phyloP scores from a whole-genome alignment of 2,329 filamentous ascomycete species.

The Cyphellophora europaea region DNA sequence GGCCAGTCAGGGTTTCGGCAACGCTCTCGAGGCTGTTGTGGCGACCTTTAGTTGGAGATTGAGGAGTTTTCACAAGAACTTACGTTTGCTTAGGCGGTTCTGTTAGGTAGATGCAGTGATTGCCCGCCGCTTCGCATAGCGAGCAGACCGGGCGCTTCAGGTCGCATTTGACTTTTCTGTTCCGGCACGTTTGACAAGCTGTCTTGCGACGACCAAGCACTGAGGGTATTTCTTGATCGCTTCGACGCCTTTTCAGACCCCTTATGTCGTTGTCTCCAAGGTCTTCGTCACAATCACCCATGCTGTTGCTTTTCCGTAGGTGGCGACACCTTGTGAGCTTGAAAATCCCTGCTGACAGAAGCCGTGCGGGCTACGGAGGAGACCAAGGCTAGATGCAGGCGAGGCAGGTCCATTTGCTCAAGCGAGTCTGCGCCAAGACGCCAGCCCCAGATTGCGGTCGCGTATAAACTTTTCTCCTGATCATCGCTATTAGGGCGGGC shows the following conservation, averaged over 20 bases:
- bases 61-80: neutral
- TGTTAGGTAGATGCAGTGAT: slow-evolving; percentile 17
- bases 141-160: slow-evolving; percentile 17
- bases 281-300: too few relatives aligned
- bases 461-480: too few relatives aligned
- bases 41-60: neutral
- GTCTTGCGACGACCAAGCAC: slow-evolving; percentile 8
- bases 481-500: too few relatives aligned
- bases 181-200: slow-evolving; percentile 21
- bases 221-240: neutral
- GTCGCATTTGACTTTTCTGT: slow-evolving; percentile 22
- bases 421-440: too few relatives aligned
- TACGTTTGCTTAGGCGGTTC: slow-evolving; percentile 9
- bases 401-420: too few relatives aligned
- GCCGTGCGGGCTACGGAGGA: too few relatives aligned
- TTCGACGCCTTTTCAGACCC: neutral
- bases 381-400: too few relatives aligned
- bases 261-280: too few relatives aligned
- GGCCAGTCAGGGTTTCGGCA: slow-evolving; percentile 4
- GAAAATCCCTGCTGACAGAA: too few relatives aligned
- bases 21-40: slow-evolving; percentile 4
- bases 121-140: slow-evolving; percentile 14
- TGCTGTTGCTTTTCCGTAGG: too few relatives aligned
- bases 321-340: too few relatives aligned
- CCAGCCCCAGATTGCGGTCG: too few relatives aligned